A percentile compares a stretch with the other conserved stretches of the same genome.
Evolutionary conservation across 73 alveolate genomes (phyloP).

Genomic region (Vitrella brassicaformis): DNA sequence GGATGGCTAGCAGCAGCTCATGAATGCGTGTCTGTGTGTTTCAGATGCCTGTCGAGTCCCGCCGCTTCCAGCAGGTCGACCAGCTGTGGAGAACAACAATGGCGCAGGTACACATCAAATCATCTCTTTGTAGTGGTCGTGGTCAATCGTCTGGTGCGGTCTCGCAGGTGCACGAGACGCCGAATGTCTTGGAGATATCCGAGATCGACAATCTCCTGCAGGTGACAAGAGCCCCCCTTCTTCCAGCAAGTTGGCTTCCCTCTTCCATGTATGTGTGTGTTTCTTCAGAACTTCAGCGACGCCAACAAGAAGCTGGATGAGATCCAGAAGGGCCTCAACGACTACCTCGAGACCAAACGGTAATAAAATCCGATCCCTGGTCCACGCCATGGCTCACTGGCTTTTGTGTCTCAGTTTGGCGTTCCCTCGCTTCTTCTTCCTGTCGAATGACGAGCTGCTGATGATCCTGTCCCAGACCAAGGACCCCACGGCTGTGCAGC

Average conservation of each 20-base stretch:
- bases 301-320: constrained; percentile 65
- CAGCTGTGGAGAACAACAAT: constrained; percentile 73
- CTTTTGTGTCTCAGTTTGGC: constrained; percentile 35
- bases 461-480: constrained; percentile 84
- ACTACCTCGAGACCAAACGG: constrained; percentile 93
- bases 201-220: constrained; percentile 35
- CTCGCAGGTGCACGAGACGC: background rate
- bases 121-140: background rate
- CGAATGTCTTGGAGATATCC: constrained; percentile 18
- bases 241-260: too few species aligned
- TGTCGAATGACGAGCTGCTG: constrained; percentile 89
- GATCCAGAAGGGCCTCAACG: constrained; percentile 87
- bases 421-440: constrained; percentile 97
- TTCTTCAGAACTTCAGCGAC: constrained; percentile 17
- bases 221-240: too few species aligned
- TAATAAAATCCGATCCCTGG: background rate
- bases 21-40: too few species aligned
- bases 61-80: constrained; percentile 68
- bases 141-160: background rate
- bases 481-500: constrained; percentile 80
- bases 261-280: too few species aligned
- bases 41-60: constrained; percentile 75
- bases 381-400: background rate
- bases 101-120: constrained; percentile 36
- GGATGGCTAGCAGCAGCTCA: background rate